Evolutionary conservation across 306 rosid species (phyloP).

Genomic region (Gynostemma pentaphyllum): DNA sequence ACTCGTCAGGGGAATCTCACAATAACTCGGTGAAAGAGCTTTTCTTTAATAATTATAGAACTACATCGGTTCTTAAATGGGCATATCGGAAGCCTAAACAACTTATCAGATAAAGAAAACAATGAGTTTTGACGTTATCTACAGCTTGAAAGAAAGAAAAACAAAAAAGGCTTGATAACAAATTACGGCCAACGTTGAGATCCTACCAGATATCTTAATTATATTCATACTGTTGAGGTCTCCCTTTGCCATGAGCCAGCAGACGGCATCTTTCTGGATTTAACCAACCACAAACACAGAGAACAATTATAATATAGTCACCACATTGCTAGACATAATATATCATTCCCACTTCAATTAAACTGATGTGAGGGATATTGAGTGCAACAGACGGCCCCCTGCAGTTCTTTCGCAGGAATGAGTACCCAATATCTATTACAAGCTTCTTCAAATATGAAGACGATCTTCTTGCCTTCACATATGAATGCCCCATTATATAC

Average conservation of each 20-base stretch:
- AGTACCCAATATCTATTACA: constrained; percentile 62
- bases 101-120: neutral
- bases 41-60: no score
- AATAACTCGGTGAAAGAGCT: neutral
- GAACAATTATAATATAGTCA: neutral
- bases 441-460: constrained; percentile 58
- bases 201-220: neutral
- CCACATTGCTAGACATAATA: constrained; percentile 48
- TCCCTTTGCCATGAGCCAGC: neutral
- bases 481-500: constrained; percentile 76
- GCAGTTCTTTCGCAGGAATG: constrained; percentile 77
- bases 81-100: neutral
- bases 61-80: neutral
- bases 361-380: constrained; percentile 82
- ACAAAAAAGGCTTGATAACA: no score
- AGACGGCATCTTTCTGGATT: neutral
- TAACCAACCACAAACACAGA: neutral
- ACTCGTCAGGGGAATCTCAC: no score
- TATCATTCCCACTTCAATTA: constrained; percentile 88
- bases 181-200: neutral
- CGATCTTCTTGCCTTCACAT: constrained; percentile 76
- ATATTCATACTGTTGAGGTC: neutral
- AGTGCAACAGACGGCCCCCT: constrained; percentile 81
- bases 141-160: no score
- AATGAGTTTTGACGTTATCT: neutral